phyloP scores from a whole-genome alignment of 768 basidiomycete species.

The Ramaria rubella region DNA sequence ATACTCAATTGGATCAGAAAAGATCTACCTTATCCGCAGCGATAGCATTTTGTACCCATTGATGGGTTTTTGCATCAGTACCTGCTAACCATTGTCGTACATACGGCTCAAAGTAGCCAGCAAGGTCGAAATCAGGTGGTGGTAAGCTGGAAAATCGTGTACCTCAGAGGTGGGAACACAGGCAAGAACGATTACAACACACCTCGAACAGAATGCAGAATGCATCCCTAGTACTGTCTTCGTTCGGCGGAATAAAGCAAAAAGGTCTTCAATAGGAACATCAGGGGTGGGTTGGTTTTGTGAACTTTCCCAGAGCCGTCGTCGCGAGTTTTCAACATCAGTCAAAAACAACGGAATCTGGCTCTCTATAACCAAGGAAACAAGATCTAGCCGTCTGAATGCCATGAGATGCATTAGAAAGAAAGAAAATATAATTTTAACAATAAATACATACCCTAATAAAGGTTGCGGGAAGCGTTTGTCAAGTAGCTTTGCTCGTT shows the following conservation, averaged over 20 bases:
- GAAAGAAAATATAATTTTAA: neutral
- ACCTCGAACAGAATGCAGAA: constrained; percentile 75
- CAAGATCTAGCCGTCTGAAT: constrained; percentile 62
- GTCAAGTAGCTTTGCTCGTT: constrained; percentile 72
- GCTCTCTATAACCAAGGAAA: constrained; percentile 65
- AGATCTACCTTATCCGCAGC: constrained; percentile 66
- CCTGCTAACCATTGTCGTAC: constrained; percentile 84
- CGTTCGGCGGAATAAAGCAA: constrained; percentile 75
- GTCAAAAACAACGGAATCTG: constrained; percentile 57
- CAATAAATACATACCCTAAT: constrained; percentile 52
- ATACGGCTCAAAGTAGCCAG: constrained; percentile 79
- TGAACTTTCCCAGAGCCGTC: constrained; percentile 72
- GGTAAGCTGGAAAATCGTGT: constrained; percentile 5
- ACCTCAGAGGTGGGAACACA: constrained; percentile 2
- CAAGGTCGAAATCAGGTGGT: constrained; percentile 58
- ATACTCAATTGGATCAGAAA: neutral
- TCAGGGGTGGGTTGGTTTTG: constrained; percentile 85
- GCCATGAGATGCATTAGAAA: constrained; percentile 3
- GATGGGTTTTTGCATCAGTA: constrained; percentile 81
- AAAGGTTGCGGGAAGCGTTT: constrained; percentile 83
- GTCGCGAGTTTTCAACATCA: constrained; percentile 64
- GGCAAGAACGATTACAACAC: constrained; percentile 22
- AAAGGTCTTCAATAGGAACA: constrained; percentile 85
- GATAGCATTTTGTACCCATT: constrained; percentile 92
- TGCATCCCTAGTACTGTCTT: constrained; percentile 75